These are phyloP conservation scores for Apophysomyces variabilis DNA, from an alignment of 371 early-diverging fungal species.

Conservation along the genomic window DNA sequence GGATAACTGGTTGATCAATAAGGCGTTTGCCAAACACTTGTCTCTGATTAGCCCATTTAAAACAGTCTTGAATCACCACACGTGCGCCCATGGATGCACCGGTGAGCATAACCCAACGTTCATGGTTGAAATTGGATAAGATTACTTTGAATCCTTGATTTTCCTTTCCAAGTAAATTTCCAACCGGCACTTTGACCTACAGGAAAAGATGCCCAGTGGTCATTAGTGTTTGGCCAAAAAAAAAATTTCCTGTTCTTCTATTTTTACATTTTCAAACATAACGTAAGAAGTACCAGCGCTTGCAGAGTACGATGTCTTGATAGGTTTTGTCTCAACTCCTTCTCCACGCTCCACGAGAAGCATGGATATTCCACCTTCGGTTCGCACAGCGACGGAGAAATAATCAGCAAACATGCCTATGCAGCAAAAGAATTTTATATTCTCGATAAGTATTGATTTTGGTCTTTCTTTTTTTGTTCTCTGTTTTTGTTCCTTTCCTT, in stretches of 20 bases:
- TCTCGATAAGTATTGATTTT: not conserved
- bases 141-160: constrained; percentile 69
- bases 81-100: constrained; percentile 30
- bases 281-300: constrained; percentile 62
- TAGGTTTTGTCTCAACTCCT: constrained; percentile 61
- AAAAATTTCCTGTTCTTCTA: not conserved
- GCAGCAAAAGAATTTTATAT: not conserved
- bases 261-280: constrained; percentile 57
- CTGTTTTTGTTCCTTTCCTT: not conserved
- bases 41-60: constrained; percentile 57
- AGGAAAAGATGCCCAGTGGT: not conserved
- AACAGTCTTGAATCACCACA: constrained; percentile 34
- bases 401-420: constrained; percentile 50
- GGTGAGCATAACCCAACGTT: constrained; percentile 36
- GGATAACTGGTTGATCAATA: constrained; percentile 69
- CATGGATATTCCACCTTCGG: constrained; percentile 68
- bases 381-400: constrained; percentile 68
- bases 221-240: not conserved
- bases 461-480: too few species aligned
- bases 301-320: constrained; percentile 65
- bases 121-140: constrained; percentile 55
- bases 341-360: constrained; percentile 63
- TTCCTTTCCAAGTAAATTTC: constrained; percentile 71
- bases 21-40: constrained; percentile 83
- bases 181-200: constrained; percentile 67